Percentiles rank a stretch among this genome's conserved stretches.
Conservation (phyloP, 768 basidiomycete species). For the Kwoniella pini region DNA sequence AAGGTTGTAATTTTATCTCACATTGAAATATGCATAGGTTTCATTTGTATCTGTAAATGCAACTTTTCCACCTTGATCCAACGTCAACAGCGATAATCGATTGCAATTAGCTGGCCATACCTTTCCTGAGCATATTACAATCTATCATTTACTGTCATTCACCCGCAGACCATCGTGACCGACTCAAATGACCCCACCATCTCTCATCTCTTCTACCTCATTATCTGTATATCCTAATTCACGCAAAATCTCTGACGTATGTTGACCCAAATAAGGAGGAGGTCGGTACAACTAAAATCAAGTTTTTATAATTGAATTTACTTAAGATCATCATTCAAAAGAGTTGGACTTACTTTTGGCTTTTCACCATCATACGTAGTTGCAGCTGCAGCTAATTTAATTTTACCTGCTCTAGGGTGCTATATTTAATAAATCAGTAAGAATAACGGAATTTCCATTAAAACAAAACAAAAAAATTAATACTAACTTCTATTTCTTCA, state of each 20-base stretch:
- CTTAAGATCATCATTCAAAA: not conserved
- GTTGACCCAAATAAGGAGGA: slow-evolving; percentile 86
- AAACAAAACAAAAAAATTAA: not conserved
- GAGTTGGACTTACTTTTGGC: slow-evolving; percentile 32
- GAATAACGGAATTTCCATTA: not conserved
- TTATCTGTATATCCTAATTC: slow-evolving; percentile 58
- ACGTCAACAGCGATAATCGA: too few relatives aligned
- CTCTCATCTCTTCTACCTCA: slow-evolving; percentile 59
- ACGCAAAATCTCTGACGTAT: slow-evolving; percentile 67
- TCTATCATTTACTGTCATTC: too few relatives aligned
- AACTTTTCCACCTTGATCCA: too few relatives aligned
- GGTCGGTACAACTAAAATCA: slow-evolving; percentile 65
- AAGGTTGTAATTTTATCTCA: too few relatives aligned
- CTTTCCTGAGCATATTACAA: too few relatives aligned
- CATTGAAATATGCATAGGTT: too few relatives aligned
- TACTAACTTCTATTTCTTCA: slow-evolving; percentile 72
- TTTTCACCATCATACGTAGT: slow-evolving; percentile 77
- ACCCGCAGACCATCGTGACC: too few relatives aligned
- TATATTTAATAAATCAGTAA: slow-evolving; percentile 11
- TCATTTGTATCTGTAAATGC: too few relatives aligned
- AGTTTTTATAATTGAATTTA: not conserved
- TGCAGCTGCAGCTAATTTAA: slow-evolving; percentile 78
- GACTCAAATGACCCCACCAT: slow-evolving; percentile 57
- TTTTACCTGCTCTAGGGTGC: slow-evolving; percentile 73
- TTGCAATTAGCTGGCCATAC: too few relatives aligned